These are phyloP conservation scores for Lactarius quietus DNA, from an alignment of 768 basidiomycete genomes.

Conservation along the genomic window DNA sequence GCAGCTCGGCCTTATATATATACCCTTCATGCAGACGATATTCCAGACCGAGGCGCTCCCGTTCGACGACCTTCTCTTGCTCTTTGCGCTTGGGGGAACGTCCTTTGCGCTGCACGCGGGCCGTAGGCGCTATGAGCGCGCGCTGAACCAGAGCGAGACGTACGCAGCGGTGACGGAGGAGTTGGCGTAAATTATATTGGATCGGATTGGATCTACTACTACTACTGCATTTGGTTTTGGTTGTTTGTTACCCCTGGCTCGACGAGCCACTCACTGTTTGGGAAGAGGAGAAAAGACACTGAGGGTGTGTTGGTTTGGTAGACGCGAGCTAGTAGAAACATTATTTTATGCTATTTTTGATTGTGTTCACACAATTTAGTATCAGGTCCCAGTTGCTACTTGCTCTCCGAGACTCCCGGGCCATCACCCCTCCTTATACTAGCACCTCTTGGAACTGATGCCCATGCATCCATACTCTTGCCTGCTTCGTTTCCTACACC, in stretches of 20 bases:
- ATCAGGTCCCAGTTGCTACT: too few species aligned
- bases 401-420: too few species aligned
- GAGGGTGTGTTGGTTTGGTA: too few species aligned
- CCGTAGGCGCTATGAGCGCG: constrained; percentile 73
- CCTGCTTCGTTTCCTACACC: constrained; percentile 94
- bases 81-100: constrained; percentile 61
- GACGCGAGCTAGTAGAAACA: too few species aligned
- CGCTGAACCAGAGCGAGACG: constrained; percentile 49
- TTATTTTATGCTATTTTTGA: too few species aligned
- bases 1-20: constrained; percentile 83
- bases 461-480: too few species aligned
- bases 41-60: constrained; percentile 90
- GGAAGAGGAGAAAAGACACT: too few species aligned
- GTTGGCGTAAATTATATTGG: constrained; percentile 38
- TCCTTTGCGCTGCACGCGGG: constrained; percentile 75
- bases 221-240: not conserved
- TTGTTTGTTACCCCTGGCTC: not conserved
- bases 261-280: too few species aligned
- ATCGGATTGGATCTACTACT: not conserved
- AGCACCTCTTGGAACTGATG: too few species aligned
- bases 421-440: too few species aligned
- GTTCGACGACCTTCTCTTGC: constrained; percentile 60
- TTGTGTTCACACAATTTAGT: too few species aligned
- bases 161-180: constrained; percentile 54
- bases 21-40: constrained; percentile 84